phyloP scores from a whole-genome alignment of 305 asterid species.

The Euphrasia arctica region DNA sequence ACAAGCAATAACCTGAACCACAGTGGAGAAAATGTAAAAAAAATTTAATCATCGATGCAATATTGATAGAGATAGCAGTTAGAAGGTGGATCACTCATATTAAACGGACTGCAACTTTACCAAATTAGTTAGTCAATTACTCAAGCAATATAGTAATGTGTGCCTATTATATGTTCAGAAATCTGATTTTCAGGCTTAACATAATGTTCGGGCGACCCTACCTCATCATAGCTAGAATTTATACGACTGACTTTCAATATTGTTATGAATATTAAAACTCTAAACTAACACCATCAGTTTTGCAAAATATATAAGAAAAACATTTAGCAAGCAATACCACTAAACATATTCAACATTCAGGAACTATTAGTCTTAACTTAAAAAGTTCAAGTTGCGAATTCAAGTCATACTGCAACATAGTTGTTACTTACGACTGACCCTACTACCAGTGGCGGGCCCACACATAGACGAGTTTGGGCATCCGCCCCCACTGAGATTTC shows the following conservation, averaged over 20 bases:
- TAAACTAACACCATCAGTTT: constrained; percentile 4
- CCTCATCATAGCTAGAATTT: constrained; percentile 1
- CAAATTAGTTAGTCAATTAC: constrained; percentile 1
- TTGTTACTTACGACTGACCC: background rate
- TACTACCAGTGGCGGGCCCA: too few species aligned
- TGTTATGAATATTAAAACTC: constrained; percentile 8
- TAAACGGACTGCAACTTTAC: background rate
- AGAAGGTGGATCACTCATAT: constrained; percentile 7
- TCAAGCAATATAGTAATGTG: constrained; percentile 1
- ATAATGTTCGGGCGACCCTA: constrained; percentile 1
- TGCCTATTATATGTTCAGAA: constrained; percentile 1
- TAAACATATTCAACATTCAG: constrained; percentile 12
- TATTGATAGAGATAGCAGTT: constrained; percentile 4
- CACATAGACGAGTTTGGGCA: too few species aligned
- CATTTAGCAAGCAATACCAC: background rate
- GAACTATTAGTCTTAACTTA: background rate
- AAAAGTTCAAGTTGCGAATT: constrained; percentile 7
- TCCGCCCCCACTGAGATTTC: too few species aligned
- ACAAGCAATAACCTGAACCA: constrained; percentile 87
- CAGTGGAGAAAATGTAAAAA: constrained; percentile 18
- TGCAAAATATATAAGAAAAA: constrained; percentile 4
- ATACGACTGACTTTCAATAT: background rate
- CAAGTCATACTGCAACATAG: constrained; percentile 7
- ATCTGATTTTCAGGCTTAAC: constrained; percentile 9
- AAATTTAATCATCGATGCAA: constrained; percentile 2